Evolutionary conservation across 2,329 filamentous ascomycete species (phyloP), one percentile per base, ranked within the genome.

Genomic region (Calonectria crousiana): DNA sequence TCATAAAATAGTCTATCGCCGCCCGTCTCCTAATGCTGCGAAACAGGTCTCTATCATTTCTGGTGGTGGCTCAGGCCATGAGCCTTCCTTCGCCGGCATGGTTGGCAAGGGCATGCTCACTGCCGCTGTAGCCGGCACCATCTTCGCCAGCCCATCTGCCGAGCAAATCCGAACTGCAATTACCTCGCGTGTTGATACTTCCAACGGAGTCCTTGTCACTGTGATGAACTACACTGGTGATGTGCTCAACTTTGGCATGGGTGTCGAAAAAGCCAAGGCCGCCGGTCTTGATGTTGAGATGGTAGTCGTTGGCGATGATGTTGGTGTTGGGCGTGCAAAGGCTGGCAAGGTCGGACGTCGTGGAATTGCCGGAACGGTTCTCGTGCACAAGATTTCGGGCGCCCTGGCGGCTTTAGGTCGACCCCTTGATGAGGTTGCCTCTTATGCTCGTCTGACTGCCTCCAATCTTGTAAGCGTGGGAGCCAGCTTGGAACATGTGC

Each of bases 191-290:
- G 94, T 98, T 4, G 92, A 94, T 74, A 89, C 90, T 4, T 88
- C 90, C 56, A 90, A 91, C 75, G 96, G 96, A 30, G 94, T 98
- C 1, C 84, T 98, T 51, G 94, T 98, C n/a, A 93, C 96, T 8
- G 94, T 98, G 36, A 98, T 98, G 95, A 98, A 98, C 84, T 98
- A 98, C 85, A 98, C 95, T 1, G 94, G 94, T 47, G 94, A 96
- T 83, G 91, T 98, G 69, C 89, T 98, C 78, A 97, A 98, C 86
- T 98, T 98, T 82, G 96, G 95, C 70, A 93, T 98, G 90, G 96
- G 93, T 0, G 95, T 97, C 11, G 96, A 98, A 85, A 98, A 98
- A 87, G 95, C 95, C 20, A 93, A 94, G 73, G 95, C 95, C 1
- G 91, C 92, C 0, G 96, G 95, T 0, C 85, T 95, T 30, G 86